A percentile compares a stretch with the other conserved stretches of the same genome.
Conservation (phyloP, 352 stramenopile species). For the Phytophthora citricola region DNA sequence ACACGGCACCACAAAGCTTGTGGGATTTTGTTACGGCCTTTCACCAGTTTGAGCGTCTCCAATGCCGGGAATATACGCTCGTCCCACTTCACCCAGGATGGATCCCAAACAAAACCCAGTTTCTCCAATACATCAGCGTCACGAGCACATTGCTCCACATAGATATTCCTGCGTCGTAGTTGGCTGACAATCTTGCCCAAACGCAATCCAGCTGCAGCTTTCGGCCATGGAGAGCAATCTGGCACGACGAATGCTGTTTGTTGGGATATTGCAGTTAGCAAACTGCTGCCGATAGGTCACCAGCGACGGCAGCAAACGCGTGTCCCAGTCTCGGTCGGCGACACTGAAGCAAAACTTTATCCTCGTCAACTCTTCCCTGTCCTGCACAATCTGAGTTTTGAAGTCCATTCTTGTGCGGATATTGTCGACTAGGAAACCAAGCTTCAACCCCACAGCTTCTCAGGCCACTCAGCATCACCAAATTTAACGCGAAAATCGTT, state of each 20-base stretch:
- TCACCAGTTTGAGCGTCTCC: neutral
- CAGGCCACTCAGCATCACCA: constrained; percentile 21
- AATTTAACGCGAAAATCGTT: constrained; percentile 27
- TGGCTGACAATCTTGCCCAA: constrained; percentile 4
- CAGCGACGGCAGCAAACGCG: constrained; percentile 43
- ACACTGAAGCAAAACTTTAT: constrained; percentile 44
- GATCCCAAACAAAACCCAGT: neutral
- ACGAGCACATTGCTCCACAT: neutral
- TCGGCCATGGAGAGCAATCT: constrained; percentile 32
- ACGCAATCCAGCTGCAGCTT: constrained; percentile 33
- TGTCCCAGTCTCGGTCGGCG: constrained; percentile 41
- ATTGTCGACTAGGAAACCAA: constrained; percentile 39
- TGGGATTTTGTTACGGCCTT: neutral
- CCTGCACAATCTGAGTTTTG: constrained; percentile 24
- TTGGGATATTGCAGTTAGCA: constrained; percentile 38
- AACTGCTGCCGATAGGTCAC: constrained; percentile 28
- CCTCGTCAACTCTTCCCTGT: constrained; percentile 29
- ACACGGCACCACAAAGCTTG: neutral
- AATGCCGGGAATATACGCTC: neutral
- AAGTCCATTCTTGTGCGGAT: constrained; percentile 35
- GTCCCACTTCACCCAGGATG: neutral
- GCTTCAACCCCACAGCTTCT: constrained; percentile 21
- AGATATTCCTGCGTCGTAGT: neutral
- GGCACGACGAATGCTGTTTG: constrained; percentile 37
- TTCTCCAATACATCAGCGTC: too few species aligned